Base-by-base conservation (phyloP, 2,329 filamentous ascomycete species). In the Arthrobotrys sphaeroides region DNA sequence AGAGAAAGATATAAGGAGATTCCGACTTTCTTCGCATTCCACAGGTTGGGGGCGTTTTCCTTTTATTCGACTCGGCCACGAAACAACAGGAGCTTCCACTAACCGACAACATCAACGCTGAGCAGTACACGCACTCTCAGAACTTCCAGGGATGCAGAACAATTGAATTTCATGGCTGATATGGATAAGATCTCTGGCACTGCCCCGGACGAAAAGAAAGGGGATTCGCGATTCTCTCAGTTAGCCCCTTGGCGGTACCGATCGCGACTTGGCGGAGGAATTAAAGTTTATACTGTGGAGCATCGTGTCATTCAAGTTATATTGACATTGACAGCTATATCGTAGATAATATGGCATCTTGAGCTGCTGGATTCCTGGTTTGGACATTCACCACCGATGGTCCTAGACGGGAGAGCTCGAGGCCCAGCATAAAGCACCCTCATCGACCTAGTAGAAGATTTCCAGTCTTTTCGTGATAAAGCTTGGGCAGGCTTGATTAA, bases 111-210 rank as follows among this genome's bases (percentile, higher is more conserved):
- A 12, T 43, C 40, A 43, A 28, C 5, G 18, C 12, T 16, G 5
- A 49, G 12, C 43, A 28, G 43, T 12, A n/a, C 22, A 28, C 7
- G n/a, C 12, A 40, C 36, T 33, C 12, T 33, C 36, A n/a, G 16
- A 40, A 31, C 45, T 18, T 49, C 24, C 45, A 49, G 31, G 24
- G 12, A 49, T 49, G 24, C 5, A 5, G 12, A 31, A 31, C 28
- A 12, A 31, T 49, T 22, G 45, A 49, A 49, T 3, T 28, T 49
- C 13, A 49, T 31, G 43, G 45, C 45, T 5, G 24, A 31, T 49
- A 49, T 49, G 45, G 18, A 49, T 13, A 31, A 49, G 45, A 49
- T 49, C 45, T 49, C 26, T 49, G 22, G 24, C 45, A 49, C 45
- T 49, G 45, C 45, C 45, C 31, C 24, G 5, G 24, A 28, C 24